Conservation (phyloP, 202 grass and related monocot species). For the Saccharum hybrid region DNA sequence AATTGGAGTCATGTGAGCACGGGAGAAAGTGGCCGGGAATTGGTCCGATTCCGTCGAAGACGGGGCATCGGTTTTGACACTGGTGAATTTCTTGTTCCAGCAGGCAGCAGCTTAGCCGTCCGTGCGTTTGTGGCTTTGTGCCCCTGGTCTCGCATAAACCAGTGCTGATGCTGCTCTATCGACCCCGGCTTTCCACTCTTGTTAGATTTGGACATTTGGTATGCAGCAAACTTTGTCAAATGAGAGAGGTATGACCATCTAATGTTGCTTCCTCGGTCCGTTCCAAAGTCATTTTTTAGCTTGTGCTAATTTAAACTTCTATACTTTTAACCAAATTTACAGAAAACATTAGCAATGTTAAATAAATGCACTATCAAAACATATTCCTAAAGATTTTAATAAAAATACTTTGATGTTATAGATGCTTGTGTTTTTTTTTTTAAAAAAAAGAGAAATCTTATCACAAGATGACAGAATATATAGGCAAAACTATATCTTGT, state of each 20-base stretch:
- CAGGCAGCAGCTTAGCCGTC: slow-evolving; percentile 20
- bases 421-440: too few relatives aligned
- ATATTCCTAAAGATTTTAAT: too few relatives aligned
- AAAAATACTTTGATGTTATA: too few relatives aligned
- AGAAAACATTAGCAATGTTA: too few relatives aligned
- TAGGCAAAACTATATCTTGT: too few relatives aligned
- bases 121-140: neutral
- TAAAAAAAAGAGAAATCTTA: too few relatives aligned
- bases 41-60: slow-evolving; percentile 38
- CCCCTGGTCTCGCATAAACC: neutral
- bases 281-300: too few relatives aligned
- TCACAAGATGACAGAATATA: too few relatives aligned
- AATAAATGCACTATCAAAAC: too few relatives aligned
- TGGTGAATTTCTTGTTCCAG: slow-evolving; percentile 7
- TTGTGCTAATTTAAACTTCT: too few relatives aligned
- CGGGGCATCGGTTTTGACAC: slow-evolving; percentile 18
- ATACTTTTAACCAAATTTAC: too few relatives aligned
- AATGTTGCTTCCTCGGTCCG: neutral
- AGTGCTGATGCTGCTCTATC: neutral
- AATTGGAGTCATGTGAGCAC: neutral
- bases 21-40: neutral
- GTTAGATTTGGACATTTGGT: neutral
- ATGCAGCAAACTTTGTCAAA: neutral
- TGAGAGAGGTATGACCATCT: neutral
- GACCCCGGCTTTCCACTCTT: neutral